Percentiles rank a stretch among this genome's conserved stretches.
Conservation (phyloP, 352 stramenopile species). For the Phytophthora brassicae region DNA sequence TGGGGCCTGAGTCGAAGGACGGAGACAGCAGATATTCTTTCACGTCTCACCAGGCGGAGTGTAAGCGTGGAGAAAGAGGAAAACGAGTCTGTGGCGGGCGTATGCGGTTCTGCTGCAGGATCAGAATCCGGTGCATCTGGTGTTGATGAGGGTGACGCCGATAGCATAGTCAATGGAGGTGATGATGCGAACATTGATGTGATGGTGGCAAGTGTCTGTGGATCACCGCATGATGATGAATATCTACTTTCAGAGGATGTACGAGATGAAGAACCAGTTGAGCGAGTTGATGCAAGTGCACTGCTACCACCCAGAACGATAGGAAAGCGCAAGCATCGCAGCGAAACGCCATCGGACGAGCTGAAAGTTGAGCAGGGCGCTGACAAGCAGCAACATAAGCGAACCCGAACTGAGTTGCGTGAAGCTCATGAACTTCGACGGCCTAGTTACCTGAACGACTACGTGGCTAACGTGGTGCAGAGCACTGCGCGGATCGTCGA, state of each 20-base stretch:
- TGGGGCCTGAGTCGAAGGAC: not conserved
- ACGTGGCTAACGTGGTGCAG: not conserved
- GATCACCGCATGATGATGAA: not conserved
- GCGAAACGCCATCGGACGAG: slow-evolving; percentile 5
- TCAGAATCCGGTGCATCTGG: not conserved
- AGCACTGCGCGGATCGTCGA: not conserved
- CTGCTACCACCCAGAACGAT: not conserved
- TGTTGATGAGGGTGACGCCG: not conserved
- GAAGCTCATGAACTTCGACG: not conserved
- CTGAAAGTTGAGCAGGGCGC: not conserved
- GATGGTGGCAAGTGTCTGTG: not conserved
- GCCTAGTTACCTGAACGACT: not conserved
- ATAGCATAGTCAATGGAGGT: not conserved
- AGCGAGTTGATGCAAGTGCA: not conserved
- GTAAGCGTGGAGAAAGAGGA: not conserved
- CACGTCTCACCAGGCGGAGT: not conserved
- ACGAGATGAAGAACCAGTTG: not conserved
- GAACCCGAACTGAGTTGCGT: not conserved
- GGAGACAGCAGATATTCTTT: not conserved
- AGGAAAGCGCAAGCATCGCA: not conserved
- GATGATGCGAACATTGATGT: too few species aligned
- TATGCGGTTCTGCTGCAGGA: not conserved
- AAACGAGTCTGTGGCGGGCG: not conserved
- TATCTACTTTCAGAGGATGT: not conserved
- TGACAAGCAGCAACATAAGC: slow-evolving; percentile 1